Evolutionary conservation across 2,329 filamentous ascomycete species (phyloP).

Genomic region (Aspergillus sp.): DNA sequence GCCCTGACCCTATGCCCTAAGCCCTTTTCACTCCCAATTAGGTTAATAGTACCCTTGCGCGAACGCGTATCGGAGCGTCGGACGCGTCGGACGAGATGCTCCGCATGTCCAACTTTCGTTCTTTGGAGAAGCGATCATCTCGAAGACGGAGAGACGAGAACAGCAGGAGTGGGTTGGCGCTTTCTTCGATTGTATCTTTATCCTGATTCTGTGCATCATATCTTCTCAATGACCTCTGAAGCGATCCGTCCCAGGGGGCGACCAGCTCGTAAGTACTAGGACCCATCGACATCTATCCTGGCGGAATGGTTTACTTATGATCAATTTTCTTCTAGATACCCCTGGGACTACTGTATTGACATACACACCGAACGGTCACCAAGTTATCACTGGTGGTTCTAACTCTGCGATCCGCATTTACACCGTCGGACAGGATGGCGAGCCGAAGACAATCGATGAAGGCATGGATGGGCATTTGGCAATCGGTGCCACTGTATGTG

Average conservation of each 20-base stretch:
- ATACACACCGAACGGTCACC: slow-evolving; percentile 84
- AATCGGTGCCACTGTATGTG: slow-evolving; percentile 62
- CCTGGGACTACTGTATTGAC: slow-evolving; percentile 80
- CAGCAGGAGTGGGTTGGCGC: too few relatives aligned
- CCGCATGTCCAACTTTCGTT: slow-evolving; percentile 5
- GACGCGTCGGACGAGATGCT: slow-evolving; percentile 11
- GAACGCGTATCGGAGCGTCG: slow-evolving; percentile 2
- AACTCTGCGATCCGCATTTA: slow-evolving; percentile 94
- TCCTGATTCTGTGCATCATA: too few relatives aligned
- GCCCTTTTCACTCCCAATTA: slow-evolving; percentile 18
- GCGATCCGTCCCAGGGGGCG: slow-evolving; percentile 33
- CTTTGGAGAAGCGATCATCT: not conserved
- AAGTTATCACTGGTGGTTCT: slow-evolving; percentile 83
- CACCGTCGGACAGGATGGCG: slow-evolving; percentile 83
- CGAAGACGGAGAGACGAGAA: too few relatives aligned
- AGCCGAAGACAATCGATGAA: slow-evolving; percentile 88
- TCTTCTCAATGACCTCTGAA: slow-evolving; percentile 30
- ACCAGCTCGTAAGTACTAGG: slow-evolving; percentile 43
- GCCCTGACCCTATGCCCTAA: slow-evolving; percentile 29
- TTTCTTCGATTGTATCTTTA: too few relatives aligned
- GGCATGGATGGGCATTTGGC: slow-evolving; percentile 80
- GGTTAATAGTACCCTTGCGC: slow-evolving; percentile 17
- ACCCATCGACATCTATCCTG: too few relatives aligned
- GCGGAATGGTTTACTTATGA: not conserved
- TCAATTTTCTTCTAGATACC: slow-evolving; percentile 53